Conservation (phyloP, 73 alveolate genomes). For the Strombidium stylifer region DNA sequence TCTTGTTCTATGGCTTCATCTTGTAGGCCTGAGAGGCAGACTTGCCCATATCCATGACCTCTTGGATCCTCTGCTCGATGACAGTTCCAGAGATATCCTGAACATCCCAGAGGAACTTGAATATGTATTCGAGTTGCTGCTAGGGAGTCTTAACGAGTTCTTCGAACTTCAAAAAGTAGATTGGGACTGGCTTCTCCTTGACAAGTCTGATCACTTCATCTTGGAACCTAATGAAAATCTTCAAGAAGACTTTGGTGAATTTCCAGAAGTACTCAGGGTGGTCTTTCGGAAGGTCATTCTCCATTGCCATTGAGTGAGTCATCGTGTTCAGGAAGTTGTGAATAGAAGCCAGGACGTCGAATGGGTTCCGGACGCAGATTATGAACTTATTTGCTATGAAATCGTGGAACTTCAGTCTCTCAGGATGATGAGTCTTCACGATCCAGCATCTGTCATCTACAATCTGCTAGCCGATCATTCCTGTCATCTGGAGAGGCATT, state of each 20-base stretch:
- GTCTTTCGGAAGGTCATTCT: background rate
- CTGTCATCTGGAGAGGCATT: slow-evolving; percentile 11
- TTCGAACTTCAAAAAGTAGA: background rate
- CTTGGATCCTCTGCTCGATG: background rate
- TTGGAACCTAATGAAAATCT: background rate
- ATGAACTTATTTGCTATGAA: background rate
- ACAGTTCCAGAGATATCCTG: slow-evolving; percentile 1
- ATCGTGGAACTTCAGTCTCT: background rate
- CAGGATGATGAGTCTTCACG: slow-evolving; percentile 47
- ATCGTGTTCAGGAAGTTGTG: background rate
- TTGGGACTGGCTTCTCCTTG: background rate
- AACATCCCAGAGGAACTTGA: background rate
- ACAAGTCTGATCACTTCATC: background rate
- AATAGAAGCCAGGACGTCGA: background rate
- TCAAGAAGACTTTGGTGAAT: background rate
- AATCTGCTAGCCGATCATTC: slow-evolving; percentile 34
- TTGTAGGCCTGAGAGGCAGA: background rate
- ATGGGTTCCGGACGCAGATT: background rate
- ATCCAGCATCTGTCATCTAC: slow-evolving; percentile 47
- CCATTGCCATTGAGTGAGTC: background rate
- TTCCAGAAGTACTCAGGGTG: background rate
- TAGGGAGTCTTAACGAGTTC: background rate
- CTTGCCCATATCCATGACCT: background rate
- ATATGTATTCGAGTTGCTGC: background rate
- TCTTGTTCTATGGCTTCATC: background rate